Conservation (phyloP, 768 basidiomycete species). For the Suillus sp. region DNA sequence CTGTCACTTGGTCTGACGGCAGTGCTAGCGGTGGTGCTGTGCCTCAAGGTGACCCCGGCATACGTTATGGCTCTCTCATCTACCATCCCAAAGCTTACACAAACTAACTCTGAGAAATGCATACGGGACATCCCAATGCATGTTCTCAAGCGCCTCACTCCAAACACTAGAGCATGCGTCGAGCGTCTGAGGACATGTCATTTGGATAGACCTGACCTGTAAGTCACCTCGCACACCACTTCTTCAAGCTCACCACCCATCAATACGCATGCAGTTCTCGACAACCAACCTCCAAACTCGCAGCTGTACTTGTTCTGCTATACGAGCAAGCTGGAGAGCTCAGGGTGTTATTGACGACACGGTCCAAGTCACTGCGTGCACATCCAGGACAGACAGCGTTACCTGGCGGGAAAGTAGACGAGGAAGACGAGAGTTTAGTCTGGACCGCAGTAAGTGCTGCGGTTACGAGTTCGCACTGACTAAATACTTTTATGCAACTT, state of each 20-base stretch:
- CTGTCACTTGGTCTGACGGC: not conserved
- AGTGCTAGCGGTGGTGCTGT: not conserved
- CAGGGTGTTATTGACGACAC: slow-evolving; percentile 82
- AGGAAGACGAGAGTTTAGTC: slow-evolving; percentile 59
- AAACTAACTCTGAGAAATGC: slow-evolving; percentile 1
- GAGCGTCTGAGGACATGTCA: slow-evolving; percentile 40
- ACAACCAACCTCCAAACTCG: slow-evolving; percentile 49
- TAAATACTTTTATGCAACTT: not conserved
- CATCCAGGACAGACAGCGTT: slow-evolving; percentile 84
- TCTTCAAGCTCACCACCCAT: slow-evolving; percentile 1
- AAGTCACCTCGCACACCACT: slow-evolving; percentile 33
- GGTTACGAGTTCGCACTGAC: not conserved
- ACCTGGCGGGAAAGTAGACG: slow-evolving; percentile 80
- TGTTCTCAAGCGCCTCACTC: not conserved
- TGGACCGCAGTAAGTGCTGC: slow-evolving; percentile 69
- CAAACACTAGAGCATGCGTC: slow-evolving; percentile 33
- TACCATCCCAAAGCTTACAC: not conserved
- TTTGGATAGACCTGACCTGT: slow-evolving; percentile 51
- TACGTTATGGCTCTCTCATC: slow-evolving; percentile 7
- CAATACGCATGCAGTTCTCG: slow-evolving; percentile 28
- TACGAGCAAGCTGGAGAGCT: slow-evolving; percentile 70
- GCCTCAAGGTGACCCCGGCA: not conserved
- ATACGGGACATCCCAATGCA: not conserved
- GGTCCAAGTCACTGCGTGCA: slow-evolving; percentile 71
- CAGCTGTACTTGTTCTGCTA: slow-evolving; percentile 78